Evolutionary conservation across 345 rosid genomes (phyloP).

Genomic region (Gossypium thurberi): DNA sequence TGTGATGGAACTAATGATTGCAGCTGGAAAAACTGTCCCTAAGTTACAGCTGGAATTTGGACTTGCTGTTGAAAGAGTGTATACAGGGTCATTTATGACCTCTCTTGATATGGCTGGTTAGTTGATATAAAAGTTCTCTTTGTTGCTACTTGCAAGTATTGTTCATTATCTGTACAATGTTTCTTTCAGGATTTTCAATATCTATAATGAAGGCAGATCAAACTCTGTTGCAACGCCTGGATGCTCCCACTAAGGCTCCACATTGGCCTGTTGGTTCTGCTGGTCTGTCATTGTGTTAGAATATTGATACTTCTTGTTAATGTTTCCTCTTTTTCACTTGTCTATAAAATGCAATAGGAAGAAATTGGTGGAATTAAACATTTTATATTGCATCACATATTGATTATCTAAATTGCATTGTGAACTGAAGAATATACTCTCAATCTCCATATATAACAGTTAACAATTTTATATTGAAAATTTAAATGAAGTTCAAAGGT

Average conservation of each 20-base stretch:
- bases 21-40: slow-evolving; percentile 86
- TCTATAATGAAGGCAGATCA: slow-evolving; percentile 89
- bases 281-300: slow-evolving; percentile 41
- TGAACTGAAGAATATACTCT: neutral
- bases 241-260: slow-evolving; percentile 94
- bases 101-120: slow-evolving; percentile 99
- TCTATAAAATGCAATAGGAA: neutral
- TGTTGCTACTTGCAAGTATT: slow-evolving; percentile 1
- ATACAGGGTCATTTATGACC: slow-evolving; percentile 93
- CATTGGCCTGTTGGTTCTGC: slow-evolving; percentile 85
- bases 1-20: slow-evolving; percentile 89
- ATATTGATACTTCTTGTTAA: slow-evolving; percentile 8
- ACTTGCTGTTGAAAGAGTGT: slow-evolving; percentile 95
- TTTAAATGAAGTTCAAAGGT: neutral
- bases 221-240: slow-evolving; percentile 56
- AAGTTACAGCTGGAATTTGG: slow-evolving; percentile 90
- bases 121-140: neutral
- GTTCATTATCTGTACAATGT: slow-evolving; percentile 11
- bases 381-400: neutral
- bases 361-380: neutral
- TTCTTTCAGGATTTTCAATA: slow-evolving; percentile 73
- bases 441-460: neutral
- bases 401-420: slow-evolving; percentile 4
- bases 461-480: neutral
- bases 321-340: neutral